Evolutionary conservation across 2,329 filamentous ascomycete genomes (phyloP).

Genomic region (Monilinia fructigena): DNA sequence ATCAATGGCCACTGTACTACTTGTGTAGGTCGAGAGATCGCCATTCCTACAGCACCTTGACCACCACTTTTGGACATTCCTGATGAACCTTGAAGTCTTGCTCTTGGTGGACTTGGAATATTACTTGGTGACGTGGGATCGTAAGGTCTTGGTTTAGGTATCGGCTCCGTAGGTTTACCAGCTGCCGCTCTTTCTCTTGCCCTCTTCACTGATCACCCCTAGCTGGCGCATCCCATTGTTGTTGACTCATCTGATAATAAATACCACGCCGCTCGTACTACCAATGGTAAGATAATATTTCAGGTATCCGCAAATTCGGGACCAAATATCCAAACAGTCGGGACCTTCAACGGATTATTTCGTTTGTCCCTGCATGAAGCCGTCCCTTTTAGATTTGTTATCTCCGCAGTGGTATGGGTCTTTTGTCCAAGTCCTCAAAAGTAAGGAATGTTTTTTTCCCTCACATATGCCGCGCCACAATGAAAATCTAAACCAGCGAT

Average conservation of each 20-base stretch:
- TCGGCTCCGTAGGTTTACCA: constrained; percentile 41
- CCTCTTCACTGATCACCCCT: constrained; percentile 49
- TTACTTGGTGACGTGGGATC: constrained; percentile 27
- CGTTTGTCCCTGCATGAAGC: constrained; percentile 40
- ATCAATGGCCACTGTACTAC: constrained; percentile 56
- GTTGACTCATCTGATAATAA: constrained; percentile 36
- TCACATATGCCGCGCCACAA: constrained; percentile 10
- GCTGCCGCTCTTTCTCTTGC: constrained; percentile 54
- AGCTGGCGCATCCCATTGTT: constrained; percentile 32
- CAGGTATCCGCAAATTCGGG: constrained; percentile 27
- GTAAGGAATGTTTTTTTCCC: constrained; percentile 2
- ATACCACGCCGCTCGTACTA: constrained; percentile 14
- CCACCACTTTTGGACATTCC: constrained; percentile 28
- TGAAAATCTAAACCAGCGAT: constrained; percentile 20
- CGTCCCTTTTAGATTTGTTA: constrained; percentile 24
- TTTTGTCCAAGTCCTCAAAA: background rate
- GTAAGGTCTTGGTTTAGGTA: constrained; percentile 29
- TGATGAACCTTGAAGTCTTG: constrained; percentile 32
- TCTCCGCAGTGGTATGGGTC: constrained; percentile 5
- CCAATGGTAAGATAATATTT: constrained; percentile 27
- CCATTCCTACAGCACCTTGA: constrained; percentile 36
- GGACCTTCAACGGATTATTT: constrained; percentile 30
- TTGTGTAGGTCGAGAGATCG: constrained; percentile 51
- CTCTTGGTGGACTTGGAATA: constrained; percentile 27
- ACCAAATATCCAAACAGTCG: constrained; percentile 30